Conservation (phyloP, 495 filamentous ascomycete species). For the Penicillium atrosanguineum region DNA sequence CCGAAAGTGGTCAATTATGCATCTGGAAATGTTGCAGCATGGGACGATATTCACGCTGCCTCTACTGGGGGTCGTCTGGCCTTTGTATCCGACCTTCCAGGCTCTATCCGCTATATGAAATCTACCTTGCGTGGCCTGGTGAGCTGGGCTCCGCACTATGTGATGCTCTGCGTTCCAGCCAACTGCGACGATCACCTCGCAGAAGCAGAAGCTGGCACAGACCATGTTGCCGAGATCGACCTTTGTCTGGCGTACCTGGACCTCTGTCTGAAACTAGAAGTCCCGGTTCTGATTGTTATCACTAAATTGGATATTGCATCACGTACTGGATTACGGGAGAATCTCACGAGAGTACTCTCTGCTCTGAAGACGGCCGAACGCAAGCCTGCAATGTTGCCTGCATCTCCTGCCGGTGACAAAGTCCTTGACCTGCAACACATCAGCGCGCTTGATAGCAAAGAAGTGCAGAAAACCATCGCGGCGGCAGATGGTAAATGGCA, state of each 20-base stretch:
- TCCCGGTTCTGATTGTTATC: constrained; percentile 76
- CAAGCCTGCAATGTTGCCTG: constrained; percentile 64
- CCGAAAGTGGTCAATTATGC: constrained; percentile 76
- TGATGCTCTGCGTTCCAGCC: constrained; percentile 81
- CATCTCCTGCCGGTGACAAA: constrained; percentile 39
- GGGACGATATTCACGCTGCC: constrained; percentile 88
- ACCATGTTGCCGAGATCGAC: constrained; percentile 57
- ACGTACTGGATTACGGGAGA: constrained; percentile 62
- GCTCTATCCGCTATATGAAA: constrained; percentile 80
- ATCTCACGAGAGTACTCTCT: constrained; percentile 70
- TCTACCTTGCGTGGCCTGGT: constrained; percentile 86
- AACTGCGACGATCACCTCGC: constrained; percentile 59
- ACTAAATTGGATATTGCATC: constrained; percentile 90
- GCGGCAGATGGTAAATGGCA: constrained; percentile 41
- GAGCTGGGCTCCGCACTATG: constrained; percentile 95
- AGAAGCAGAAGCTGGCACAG: constrained; percentile 49
- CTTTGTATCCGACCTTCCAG: constrained; percentile 87
- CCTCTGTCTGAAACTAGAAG: constrained; percentile 73
- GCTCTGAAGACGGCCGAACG: constrained; percentile 71
- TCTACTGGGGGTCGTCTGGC: constrained; percentile 73
- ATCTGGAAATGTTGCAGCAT: constrained; percentile 80
- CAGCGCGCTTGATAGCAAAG: constrained; percentile 42
- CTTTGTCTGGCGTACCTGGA: constrained; percentile 79
- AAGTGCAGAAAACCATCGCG: constrained; percentile 49
- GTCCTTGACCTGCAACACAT: constrained; percentile 37